phyloP scores from a whole-genome alignment of 2,329 filamentous ascomycete genomes.

The Colletotrichum sp. region DNA sequence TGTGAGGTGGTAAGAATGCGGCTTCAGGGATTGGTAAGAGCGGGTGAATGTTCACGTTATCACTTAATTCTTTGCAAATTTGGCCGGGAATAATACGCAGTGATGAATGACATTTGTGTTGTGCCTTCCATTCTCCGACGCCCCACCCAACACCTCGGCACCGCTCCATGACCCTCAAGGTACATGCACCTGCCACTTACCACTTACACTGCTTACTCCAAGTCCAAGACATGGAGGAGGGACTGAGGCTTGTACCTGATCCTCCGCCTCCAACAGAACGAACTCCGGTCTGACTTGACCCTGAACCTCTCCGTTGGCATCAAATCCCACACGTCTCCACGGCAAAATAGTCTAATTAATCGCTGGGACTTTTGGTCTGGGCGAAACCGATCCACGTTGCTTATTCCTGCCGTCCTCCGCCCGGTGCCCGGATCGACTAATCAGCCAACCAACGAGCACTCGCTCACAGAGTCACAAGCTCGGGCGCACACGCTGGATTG shows the following conservation, averaged over 20 bases:
- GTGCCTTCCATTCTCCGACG: neutral
- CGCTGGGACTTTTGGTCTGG: neutral
- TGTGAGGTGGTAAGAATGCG: neutral
- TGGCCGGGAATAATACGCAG: neutral
- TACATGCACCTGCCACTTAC: neutral
- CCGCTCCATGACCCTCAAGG: neutral
- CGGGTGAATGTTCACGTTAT: neutral
- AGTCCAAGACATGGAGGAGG: neutral
- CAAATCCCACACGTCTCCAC: neutral
- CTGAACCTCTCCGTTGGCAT: neutral
- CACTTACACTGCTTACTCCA: neutral
- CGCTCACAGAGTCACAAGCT: neutral
- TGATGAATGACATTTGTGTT: neutral
- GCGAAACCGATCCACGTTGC: neutral
- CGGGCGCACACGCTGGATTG: neutral
- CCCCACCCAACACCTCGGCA: neutral
- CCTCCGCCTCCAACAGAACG: neutral
- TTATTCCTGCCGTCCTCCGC: conserved; percentile 6
- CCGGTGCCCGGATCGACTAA: neutral
- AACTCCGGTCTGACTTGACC: neutral
- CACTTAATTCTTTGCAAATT: neutral
- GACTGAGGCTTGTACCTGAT: neutral
- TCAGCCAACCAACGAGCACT: neutral
- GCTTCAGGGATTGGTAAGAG: neutral
- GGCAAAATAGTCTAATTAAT: conserved; percentile 1